Base-by-base conservation (phyloP, 768 basidiomycete genomes). In the Leccinum rimulosum region DNA sequence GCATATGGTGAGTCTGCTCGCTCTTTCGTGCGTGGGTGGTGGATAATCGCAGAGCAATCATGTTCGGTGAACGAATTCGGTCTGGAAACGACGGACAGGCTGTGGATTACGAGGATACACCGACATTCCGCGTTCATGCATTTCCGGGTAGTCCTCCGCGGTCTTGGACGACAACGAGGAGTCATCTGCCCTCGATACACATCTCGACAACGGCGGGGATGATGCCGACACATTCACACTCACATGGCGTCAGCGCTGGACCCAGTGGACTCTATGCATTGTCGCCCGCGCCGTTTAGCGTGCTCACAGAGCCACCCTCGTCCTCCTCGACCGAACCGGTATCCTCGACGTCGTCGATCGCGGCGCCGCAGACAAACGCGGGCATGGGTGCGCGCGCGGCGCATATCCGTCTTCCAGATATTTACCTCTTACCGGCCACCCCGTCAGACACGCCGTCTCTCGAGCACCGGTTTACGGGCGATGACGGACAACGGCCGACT, bases 1-100 rank as follows among this genome's bases (percentile, higher is more conserved):
- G 47, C 61, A 62, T 50, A 76, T 86, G 81, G 84, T 85, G 56
- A 55, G 80, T 71, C 45, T 47, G 36, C 49, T 19, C 48, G 17
- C 27, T 45, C 19, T n/a, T 45, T 14, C 7, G 19, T 25, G 5
- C 12, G n/a, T n/a, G 55, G 30, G 14, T 22, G 28, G 43, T 36
- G 7, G 28, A 17, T n/a, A 4, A 47, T 28, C 25, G 40, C 27
- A 52, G 43, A 43, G 0, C 38, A 8, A 17, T 40, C 38, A 17
- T 38, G 0, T 38, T 6, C 14, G 35, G 33, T 36, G 0, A 45
- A 47, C 45, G 45, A 22, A 47, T 22, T 40, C 12, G 7, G 36
- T 38, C 15, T 17, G 45, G 45, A 47, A 47, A 47, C 45, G 45
- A 47, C 7, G 45, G 2, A 25, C 51, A 70, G 69, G 69, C 70